Percentiles rank a stretch among this genome's conserved stretches.
Evolutionary conservation across 1,284 basidiomycete genomes (phyloP).

Genomic region (Anthracocystis panici-leucophaei): DNA sequence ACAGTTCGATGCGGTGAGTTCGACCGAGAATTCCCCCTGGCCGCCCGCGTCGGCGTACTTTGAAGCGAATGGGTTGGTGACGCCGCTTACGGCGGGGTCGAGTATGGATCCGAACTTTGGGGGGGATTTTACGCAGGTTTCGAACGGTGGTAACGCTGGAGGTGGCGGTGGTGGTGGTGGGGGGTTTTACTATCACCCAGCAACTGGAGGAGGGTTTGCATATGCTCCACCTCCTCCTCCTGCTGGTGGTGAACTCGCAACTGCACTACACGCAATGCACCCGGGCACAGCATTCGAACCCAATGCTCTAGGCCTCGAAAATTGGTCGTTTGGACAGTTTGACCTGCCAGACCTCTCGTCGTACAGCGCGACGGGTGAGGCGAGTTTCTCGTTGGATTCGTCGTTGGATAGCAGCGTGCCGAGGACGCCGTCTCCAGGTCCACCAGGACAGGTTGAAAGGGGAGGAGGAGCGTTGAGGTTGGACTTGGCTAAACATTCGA

Average conservation of each 20-base stretch:
- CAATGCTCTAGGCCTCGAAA: conserved; percentile 8
- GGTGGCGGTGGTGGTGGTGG: too few species aligned
- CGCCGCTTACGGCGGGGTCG: conserved; percentile 21
- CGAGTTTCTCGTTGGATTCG: conserved; percentile 12
- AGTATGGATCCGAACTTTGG: conserved; percentile 11
- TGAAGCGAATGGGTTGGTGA: conserved; percentile 29
- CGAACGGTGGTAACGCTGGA: not conserved
- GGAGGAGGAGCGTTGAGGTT: not conserved
- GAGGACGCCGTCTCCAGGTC: conserved; percentile 2
- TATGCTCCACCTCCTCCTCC: not conserved
- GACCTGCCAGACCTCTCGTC: conserved; percentile 4
- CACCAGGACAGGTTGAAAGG: not conserved
- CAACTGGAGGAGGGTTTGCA: not conserved
- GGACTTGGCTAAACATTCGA: not conserved
- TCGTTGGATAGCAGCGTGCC: conserved; percentile 1
- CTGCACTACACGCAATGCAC: not conserved
- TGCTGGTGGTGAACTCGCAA: not conserved
- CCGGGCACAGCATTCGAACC: not conserved
- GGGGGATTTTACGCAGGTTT: too few species aligned
- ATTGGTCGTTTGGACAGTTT: conserved; percentile 6
- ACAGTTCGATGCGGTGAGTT: not conserved
- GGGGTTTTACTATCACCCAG: not conserved
- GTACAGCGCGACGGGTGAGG: not conserved
- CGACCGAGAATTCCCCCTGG: conserved; percentile 17
- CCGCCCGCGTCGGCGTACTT: not conserved